Evolutionary conservation across 1,284 basidiomycete species (phyloP).

Genomic region (Entoloma clypeatum): DNA sequence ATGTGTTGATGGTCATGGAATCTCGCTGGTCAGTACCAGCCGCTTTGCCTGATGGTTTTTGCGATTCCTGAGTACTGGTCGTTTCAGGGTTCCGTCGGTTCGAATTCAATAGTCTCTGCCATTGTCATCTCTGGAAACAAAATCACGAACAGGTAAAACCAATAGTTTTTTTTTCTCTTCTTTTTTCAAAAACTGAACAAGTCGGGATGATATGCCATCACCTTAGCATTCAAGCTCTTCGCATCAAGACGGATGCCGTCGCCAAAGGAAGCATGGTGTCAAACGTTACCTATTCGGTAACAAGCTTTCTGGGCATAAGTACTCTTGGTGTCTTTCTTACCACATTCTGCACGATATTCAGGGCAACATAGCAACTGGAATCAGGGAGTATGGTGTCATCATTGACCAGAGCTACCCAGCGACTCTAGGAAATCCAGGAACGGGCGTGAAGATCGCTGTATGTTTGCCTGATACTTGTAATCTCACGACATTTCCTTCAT

Average conservation of each 20-base stretch:
- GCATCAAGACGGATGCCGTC: conserved; percentile 42
- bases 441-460: conserved; percentile 37
- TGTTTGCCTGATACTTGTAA: conserved; percentile 6
- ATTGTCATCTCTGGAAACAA: conserved; percentile 48
- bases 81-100: conserved; percentile 48
- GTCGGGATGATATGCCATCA: conserved; percentile 7
- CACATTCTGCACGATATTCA: conserved; percentile 16
- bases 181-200: conserved; percentile 8
- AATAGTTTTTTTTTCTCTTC: too few species aligned
- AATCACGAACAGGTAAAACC: conserved; percentile 40
- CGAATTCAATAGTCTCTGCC: conserved; percentile 42
- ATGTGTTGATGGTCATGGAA: conserved; percentile 57
- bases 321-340: conserved; percentile 4
- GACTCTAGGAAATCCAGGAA: conserved; percentile 43
- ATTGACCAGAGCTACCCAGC: conserved; percentile 50
- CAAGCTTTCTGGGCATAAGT: conserved; percentile 17
- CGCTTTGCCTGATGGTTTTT: background rate
- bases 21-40: conserved; percentile 42
- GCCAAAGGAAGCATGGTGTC: conserved; percentile 39
- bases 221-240: conserved; percentile 38
- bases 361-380: conserved; percentile 41
- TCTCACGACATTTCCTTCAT: conserved; percentile 8
- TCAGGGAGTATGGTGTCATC: conserved; percentile 40
- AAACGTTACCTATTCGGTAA: conserved; percentile 39
- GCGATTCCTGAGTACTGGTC: background rate